Conservation (phyloP, 169 alveolate species). For the Plasmodium gonderi region DNA sequence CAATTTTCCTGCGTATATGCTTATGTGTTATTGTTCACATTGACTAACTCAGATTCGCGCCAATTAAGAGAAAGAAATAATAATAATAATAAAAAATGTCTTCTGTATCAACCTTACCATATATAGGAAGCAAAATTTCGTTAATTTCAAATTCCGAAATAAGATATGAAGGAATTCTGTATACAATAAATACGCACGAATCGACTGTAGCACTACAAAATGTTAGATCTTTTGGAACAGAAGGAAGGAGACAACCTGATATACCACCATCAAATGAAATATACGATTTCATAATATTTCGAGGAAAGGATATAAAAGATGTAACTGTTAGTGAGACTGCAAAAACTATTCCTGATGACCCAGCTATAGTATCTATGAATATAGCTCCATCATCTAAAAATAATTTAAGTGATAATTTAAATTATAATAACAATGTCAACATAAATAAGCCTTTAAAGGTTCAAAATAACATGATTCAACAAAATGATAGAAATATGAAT, state of each 20-base stretch:
- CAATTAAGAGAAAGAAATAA: neutral
- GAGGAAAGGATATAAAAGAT: slow-evolving; percentile 89
- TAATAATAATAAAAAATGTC: slow-evolving; percentile 42
- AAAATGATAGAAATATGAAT: slow-evolving; percentile 61
- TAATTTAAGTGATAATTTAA: slow-evolving; percentile 42
- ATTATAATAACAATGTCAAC: slow-evolving; percentile 59
- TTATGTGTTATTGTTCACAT: neutral
- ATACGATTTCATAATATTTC: slow-evolving; percentile 87
- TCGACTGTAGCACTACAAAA: slow-evolving; percentile 88
- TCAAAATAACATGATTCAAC: slow-evolving; percentile 31
- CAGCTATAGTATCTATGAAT: slow-evolving; percentile 73
- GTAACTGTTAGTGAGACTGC: slow-evolving; percentile 85
- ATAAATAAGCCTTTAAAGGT: slow-evolving; percentile 52
- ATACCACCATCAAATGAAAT: slow-evolving; percentile 88
- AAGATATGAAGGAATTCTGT: slow-evolving; percentile 90
- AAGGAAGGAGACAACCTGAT: slow-evolving; percentile 87
- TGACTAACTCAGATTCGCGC: neutral
- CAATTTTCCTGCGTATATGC: neutral
- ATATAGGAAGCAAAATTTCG: slow-evolving; percentile 85
- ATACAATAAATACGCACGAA: slow-evolving; percentile 88
- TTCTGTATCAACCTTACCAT: slow-evolving; percentile 83
- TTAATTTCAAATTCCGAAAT: slow-evolving; percentile 85
- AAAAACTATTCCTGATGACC: slow-evolving; percentile 76
- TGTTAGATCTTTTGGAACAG: slow-evolving; percentile 92
- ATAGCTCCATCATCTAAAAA: slow-evolving; percentile 63